Base-by-base conservation (phyloP, 2,329 filamentous ascomycete species). In the Dendryphion nanum region DNA sequence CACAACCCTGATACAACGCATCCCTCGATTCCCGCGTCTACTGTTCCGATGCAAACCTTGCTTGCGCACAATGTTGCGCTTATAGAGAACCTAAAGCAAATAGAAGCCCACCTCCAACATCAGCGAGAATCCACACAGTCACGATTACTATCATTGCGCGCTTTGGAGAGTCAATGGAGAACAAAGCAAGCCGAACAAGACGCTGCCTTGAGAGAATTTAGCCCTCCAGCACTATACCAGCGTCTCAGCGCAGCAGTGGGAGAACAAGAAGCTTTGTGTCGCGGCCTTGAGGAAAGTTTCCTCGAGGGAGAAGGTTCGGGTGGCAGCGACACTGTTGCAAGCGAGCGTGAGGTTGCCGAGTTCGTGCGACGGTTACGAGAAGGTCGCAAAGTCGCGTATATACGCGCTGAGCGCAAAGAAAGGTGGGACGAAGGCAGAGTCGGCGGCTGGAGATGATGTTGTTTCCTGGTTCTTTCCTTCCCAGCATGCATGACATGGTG, bases 351-450 rank as follows among this genome's bases (percentile, higher is more conserved):
- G 68, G 82, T 86, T 18, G 73, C 76, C 2, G 91, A 97, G 43
- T 97, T 93, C 82, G 80, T 95, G 15, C 77, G 83, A 55, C 73
- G 85, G 54, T 86, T 95, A 48, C 77, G 89, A 51, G 89, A 91
- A 52, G 86, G 86, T 7, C 86, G 83, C 60, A 85, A 86, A 52
- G 71, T 85, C 40, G 83, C 84, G 45, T 94, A 93, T 58, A 72
- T 90, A 37, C 77, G 93, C 41, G 82, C 84, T 58, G 93, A 97
- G 71, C 79, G 88, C 50, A 95, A 90, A 66, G 86, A 89, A 56
- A 78, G 93, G 53, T 97, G 93, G 93, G 93, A 97, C 63, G 91
- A 97, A 68, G 89, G 91, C 17, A 77, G 91, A 50, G 91, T 97
- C 21, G 91, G 91, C 8, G 93, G 93, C 1, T 97, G 93, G 93